Base-by-base conservation (phyloP, 2,329 filamentous ascomycete species). In the Fusarium lyarnte region DNA sequence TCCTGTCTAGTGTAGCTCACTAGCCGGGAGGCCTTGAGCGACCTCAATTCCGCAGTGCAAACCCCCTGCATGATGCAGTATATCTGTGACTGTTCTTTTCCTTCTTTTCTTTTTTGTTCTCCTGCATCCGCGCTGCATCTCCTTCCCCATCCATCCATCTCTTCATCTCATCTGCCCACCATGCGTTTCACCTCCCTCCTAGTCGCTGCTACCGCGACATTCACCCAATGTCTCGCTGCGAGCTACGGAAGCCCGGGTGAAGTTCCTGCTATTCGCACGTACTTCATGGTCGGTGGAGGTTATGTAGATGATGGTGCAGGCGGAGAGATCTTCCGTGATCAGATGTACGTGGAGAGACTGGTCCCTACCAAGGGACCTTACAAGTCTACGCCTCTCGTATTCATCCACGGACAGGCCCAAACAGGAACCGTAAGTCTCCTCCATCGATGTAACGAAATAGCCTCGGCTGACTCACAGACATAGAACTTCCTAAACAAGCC, bases 401-500 rank as follows among this genome's bases (percentile, higher is more conserved):
- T 75, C 9, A 75, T 75, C 4, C 74, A 75, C 3, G 74, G 74
- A 14, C 68, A 72, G 42, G 74, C 70, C 10, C 74, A 75, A 31
- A 75, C 74, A 41, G 74, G 74, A 23, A 74, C 62, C 14, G 73
- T 75, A 42, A 57, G 62, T 58, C 10, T 3, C 49, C 9, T 27
- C 16, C 6, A 19, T n/a, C 17, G 2, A 25, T 10, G 12, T 9
- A 2, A 16, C 16, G 19, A 27, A n/a, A 16, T n/a, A 35, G 5
- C 47, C 46, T 12, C 23, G 19, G 23, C 46, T 53, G 12, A 54
- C 17, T n/a, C 13, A 21, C n/a, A 59, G 9, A 54, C 36, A 19
- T 5, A 63, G 73, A 75, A 75, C 35, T 75, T 75, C 55, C 51
- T 75, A n/a, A 75, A 75, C 19, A 75, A 75, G 52, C 74, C 74